Evolutionary conservation across 495 filamentous ascomycete genomes (phyloP).

Genomic region (Aspergillus bridgeri): DNA sequence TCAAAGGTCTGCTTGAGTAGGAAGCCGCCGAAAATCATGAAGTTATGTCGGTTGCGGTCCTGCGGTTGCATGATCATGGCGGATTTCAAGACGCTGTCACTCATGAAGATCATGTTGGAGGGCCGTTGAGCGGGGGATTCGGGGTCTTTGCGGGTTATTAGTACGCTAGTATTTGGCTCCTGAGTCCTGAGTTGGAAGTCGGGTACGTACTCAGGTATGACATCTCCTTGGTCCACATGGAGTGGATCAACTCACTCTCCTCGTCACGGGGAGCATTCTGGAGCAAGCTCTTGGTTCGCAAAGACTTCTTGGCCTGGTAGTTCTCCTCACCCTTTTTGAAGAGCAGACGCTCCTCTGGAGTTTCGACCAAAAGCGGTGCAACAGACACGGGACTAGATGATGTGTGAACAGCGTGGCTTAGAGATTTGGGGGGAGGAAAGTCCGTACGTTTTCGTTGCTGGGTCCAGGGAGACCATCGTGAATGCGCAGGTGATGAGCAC

Average conservation of each 20-base stretch:
- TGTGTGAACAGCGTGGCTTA: slow-evolving; percentile 3
- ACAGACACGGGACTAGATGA: slow-evolving; percentile 48
- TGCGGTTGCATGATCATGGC: slow-evolving; percentile 87
- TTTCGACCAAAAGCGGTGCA: slow-evolving; percentile 61
- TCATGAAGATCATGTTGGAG: slow-evolving; percentile 63
- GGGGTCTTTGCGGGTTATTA: slow-evolving; percentile 47
- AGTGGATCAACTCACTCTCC: slow-evolving; percentile 75
- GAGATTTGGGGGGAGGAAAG: not conserved
- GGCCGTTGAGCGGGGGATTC: slow-evolving; percentile 56
- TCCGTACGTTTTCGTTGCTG: slow-evolving; percentile 64
- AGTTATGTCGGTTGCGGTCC: slow-evolving; percentile 78
- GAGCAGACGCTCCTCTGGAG: slow-evolving; percentile 64
- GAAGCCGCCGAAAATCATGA: slow-evolving; percentile 89
- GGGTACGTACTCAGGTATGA: slow-evolving; percentile 53
- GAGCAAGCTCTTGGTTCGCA: slow-evolving; percentile 58
- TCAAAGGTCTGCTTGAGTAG: slow-evolving; percentile 81
- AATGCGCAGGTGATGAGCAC: slow-evolving; percentile 76
- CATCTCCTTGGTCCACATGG: slow-evolving; percentile 72
- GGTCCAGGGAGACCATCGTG: slow-evolving; percentile 81
- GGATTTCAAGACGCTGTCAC: slow-evolving; percentile 60
- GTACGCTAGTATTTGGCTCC: not conserved
- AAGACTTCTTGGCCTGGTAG: slow-evolving; percentile 68
- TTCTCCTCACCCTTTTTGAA: slow-evolving; percentile 70
- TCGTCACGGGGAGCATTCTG: slow-evolving; percentile 72
- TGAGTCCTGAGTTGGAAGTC: not conserved